These are phyloP conservation scores for Cordyceps javanica DNA, from an alignment of 2,329 filamentous ascomycete genomes.

Conservation along the genomic window DNA sequence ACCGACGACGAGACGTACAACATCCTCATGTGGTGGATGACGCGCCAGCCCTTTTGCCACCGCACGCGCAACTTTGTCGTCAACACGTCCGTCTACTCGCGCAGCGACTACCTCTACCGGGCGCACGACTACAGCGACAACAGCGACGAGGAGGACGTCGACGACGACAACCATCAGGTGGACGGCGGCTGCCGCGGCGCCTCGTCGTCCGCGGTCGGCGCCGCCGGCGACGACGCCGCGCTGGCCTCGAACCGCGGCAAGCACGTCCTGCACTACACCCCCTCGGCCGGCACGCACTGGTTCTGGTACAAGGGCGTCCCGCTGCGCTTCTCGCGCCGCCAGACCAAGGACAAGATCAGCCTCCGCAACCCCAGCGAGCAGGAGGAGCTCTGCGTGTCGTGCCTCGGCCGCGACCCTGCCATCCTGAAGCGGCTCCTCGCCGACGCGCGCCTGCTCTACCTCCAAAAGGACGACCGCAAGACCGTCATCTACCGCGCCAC, in stretches of 20 bases:
- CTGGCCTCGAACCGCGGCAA: conserved; percentile 25
- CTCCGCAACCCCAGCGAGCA: conserved; percentile 41
- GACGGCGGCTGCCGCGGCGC: too few species aligned
- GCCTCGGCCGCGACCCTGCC: conserved; percentile 54
- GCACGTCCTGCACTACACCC: conserved; percentile 56
- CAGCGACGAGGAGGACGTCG: conserved; percentile 20
- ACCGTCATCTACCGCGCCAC: conserved; percentile 60
- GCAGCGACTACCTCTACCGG: conserved; percentile 43
- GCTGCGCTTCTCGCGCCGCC: conserved; percentile 50
- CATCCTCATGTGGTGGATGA: conserved; percentile 65
- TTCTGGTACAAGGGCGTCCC: conserved; percentile 60
- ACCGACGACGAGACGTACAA: conserved; percentile 68
- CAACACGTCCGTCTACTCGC: conserved; percentile 53
- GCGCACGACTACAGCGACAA: conserved; percentile 39
- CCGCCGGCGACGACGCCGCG: background rate
- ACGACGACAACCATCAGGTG: too few species aligned
- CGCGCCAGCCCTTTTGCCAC: conserved; percentile 54
- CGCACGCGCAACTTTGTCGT: conserved; percentile 57
- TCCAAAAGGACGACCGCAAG: conserved; percentile 53
- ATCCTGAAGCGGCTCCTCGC: conserved; percentile 56
- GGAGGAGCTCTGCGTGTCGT: conserved; percentile 55
- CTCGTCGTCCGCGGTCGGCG: too few species aligned
- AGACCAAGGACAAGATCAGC: conserved; percentile 37
- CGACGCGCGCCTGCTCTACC: conserved; percentile 50
- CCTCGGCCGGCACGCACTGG: conserved; percentile 59